Evolutionary conservation across 495 filamentous ascomycete species (phyloP).

Genomic region (Copromyces sp.): DNA sequence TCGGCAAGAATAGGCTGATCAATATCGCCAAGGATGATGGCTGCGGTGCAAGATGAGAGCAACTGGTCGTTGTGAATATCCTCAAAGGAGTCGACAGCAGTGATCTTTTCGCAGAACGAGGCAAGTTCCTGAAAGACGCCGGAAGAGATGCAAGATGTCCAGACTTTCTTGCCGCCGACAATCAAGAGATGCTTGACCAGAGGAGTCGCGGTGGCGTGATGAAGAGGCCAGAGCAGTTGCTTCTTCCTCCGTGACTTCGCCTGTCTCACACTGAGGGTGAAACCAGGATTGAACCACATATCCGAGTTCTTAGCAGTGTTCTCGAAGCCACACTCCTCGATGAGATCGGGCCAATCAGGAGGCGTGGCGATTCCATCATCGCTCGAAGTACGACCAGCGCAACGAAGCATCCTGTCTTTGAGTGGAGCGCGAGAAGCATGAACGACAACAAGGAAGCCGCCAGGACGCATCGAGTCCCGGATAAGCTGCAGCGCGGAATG

Average conservation of each 20-base stretch:
- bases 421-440: slow-evolving; percentile 12
- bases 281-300: slow-evolving; percentile 22
- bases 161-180: slow-evolving; percentile 16
- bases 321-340: slow-evolving; percentile 27
- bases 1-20: slow-evolving; percentile 24
- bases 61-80: background rate
- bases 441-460: slow-evolving; percentile 32
- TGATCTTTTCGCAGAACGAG: slow-evolving; percentile 11
- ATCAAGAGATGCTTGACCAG: slow-evolving; percentile 23
- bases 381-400: background rate
- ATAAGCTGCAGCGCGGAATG: slow-evolving; percentile 13
- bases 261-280: slow-evolving; percentile 28
- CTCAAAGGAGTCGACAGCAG: slow-evolving; percentile 4
- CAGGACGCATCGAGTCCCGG: slow-evolving; percentile 25
- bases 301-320: slow-evolving; percentile 13
- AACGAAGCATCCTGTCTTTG: slow-evolving; percentile 13
- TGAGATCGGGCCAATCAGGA: slow-evolving; percentile 25
- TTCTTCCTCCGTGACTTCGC: slow-evolving; percentile 13
- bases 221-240: slow-evolving; percentile 6
- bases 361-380: slow-evolving; percentile 6
- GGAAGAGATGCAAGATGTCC: slow-evolving; percentile 9
- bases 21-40: slow-evolving; percentile 29
- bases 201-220: background rate
- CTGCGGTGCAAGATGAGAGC: slow-evolving; percentile 11
- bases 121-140: slow-evolving; percentile 11